Percentiles rank a stretch among this genome's conserved stretches.
phyloP scores from a whole-genome alignment of 345 rosid genomes.

The Eucalyptus lansdowneana region DNA sequence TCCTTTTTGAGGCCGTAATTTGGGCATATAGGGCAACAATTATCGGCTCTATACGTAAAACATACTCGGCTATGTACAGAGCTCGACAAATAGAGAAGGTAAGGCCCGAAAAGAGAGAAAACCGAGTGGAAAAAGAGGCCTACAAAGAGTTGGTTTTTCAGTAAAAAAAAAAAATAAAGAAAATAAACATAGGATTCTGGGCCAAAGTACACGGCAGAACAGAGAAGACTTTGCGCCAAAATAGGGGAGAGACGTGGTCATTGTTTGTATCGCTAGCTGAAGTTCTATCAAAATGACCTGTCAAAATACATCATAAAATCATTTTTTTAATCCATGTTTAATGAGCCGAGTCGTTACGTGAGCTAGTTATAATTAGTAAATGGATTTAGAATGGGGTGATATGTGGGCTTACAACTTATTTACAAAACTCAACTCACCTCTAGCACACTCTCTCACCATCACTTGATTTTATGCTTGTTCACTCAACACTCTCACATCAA shows the following conservation, averaged over 20 bases:
- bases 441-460: background rate
- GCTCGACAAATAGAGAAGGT: background rate
- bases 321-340: too few relatives aligned
- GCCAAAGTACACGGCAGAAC: background rate
- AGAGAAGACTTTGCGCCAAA: background rate
- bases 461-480: accelerated
- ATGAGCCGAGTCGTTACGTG: accelerated
- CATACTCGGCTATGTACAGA: background rate
- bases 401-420: too few relatives aligned
- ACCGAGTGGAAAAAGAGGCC: background rate
- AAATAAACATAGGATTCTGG: background rate
- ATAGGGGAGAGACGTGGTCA: background rate
- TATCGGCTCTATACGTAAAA: background rate
- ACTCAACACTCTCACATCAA: background rate
- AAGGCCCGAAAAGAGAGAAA: background rate
- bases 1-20: background rate
- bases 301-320: background rate
- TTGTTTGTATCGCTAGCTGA: background rate
- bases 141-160: background rate
- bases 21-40: background rate
- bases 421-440: too few relatives aligned
- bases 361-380: too few relatives aligned
- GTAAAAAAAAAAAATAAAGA: too few relatives aligned
- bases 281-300: background rate
- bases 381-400: too few relatives aligned